phyloP scores from a whole-genome alignment of 1,139 yeast genomes.

The Candida pseudoviswanathii region DNA sequence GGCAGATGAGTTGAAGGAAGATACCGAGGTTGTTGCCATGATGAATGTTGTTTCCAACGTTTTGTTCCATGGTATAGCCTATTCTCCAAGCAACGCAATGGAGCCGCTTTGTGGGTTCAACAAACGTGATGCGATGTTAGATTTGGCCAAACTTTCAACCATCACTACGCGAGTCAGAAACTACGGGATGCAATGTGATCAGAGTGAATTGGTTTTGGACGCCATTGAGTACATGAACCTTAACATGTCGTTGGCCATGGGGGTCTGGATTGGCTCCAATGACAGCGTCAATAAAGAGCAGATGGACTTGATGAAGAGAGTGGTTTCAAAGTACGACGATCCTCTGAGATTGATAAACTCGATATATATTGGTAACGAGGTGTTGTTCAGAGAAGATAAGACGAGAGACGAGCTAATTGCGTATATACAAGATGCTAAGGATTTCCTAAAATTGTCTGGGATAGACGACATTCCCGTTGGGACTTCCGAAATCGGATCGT shows the following conservation, averaged over 20 bases:
- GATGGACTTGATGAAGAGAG: slow-evolving; percentile 41
- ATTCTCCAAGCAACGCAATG: slow-evolving; percentile 55
- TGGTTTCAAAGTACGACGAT: slow-evolving; percentile 49
- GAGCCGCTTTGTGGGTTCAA: slow-evolving; percentile 56
- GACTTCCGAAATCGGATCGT: slow-evolving; percentile 57
- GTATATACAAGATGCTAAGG: slow-evolving; percentile 46
- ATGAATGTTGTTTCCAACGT: slow-evolving; percentile 30
- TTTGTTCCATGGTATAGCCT: slow-evolving; percentile 58
- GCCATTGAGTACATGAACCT: slow-evolving; percentile 53
- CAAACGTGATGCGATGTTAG: slow-evolving; percentile 52
- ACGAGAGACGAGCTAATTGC: slow-evolving; percentile 36
- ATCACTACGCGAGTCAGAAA: slow-evolving; percentile 59
- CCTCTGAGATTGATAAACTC: slow-evolving; percentile 44
- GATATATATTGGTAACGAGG: slow-evolving; percentile 65
- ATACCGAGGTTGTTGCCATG: slow-evolving; percentile 28
- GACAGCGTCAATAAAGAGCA: slow-evolving; percentile 44
- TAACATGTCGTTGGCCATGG: slow-evolving; percentile 60
- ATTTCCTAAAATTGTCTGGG: slow-evolving; percentile 35
- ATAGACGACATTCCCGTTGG: slow-evolving; percentile 50
- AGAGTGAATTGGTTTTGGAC: slow-evolving; percentile 52
- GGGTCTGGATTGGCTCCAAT: slow-evolving; percentile 62
- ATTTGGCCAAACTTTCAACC: slow-evolving; percentile 56
- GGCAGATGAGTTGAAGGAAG: slow-evolving; percentile 29
- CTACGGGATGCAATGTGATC: slow-evolving; percentile 67
- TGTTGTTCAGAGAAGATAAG: slow-evolving; percentile 55